Conservation (phyloP, 495 filamentous ascomycete species). For the Cercophora sp. region DNA sequence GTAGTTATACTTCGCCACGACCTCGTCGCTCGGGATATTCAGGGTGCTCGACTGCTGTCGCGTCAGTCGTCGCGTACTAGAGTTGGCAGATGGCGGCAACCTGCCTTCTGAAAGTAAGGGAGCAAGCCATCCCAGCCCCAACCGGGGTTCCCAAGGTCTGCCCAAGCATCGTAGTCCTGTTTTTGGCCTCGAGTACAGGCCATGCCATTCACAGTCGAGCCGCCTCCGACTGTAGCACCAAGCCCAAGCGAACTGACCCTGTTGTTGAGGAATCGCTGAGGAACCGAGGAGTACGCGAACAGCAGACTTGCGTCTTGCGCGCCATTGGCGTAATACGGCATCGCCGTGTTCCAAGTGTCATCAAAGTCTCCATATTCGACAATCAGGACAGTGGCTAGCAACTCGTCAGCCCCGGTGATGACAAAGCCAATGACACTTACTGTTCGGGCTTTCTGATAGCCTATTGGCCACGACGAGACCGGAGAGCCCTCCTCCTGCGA, state of each 20-base stretch:
- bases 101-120: slow-evolving; percentile 44
- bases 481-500: slow-evolving; percentile 52
- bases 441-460: slow-evolving; percentile 28
- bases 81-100: too few relatives aligned
- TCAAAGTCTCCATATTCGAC: slow-evolving; percentile 40
- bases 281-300: slow-evolving; percentile 23
- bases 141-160: slow-evolving; percentile 48
- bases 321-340: slow-evolving; percentile 15
- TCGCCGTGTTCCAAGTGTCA: slow-evolving; percentile 16
- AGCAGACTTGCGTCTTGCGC: not conserved
- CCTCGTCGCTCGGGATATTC: slow-evolving; percentile 19
- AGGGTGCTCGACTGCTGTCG: slow-evolving; percentile 8
- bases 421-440: slow-evolving; percentile 7
- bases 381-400: slow-evolving; percentile 39
- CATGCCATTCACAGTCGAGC: slow-evolving; percentile 40
- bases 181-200: slow-evolving; percentile 45
- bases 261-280: slow-evolving; percentile 16
- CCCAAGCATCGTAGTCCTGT: slow-evolving; percentile 59
- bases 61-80: not conserved
- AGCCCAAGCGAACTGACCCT: slow-evolving; percentile 7
- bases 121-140: slow-evolving; percentile 54
- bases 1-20: slow-evolving; percentile 16
- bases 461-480: slow-evolving; percentile 47
- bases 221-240: slow-evolving; percentile 36
- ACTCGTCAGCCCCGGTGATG: not conserved